Evolutionary conservation across 768 basidiomycete species (phyloP), one percentile per base, ranked within the genome.

Genomic region (Trametes cubensis): DNA sequence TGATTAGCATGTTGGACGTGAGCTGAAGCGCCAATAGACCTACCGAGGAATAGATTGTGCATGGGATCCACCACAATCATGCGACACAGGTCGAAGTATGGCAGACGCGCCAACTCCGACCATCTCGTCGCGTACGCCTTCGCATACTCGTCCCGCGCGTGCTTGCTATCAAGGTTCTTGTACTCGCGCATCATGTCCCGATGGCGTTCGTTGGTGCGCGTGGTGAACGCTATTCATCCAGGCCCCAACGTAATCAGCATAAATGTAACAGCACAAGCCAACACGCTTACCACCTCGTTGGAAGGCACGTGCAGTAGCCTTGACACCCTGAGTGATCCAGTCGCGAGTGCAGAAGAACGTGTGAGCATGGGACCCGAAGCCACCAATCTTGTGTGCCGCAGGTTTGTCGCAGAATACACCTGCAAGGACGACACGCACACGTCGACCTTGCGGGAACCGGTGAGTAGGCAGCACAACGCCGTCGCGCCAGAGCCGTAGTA

Each of bases 341-440:
- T 77, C 77, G 2, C 57, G 55, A 0, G 73, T 75, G 55, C 77
- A 79, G 49, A 77, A 75, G 30, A 68, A 71, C 2, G 61, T 73
- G 45, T 77, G 77, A 0, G 53, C 47, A 48, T 75, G 74, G 0
- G 72, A 69, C 0, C 70, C 73, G 48, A 71, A 75, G 0, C 74
- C 73, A 3, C 67, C 70, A 0, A 75, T 23, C 51, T 78, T 78
- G 54, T 75, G 74, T 0, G 73, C 74, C 2, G 77, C 78, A 1
- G 77, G 78, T 48, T 78, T 76, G 53, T 78, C 74, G 45, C 78
- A 79, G 6, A 74, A 63, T 10, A 79, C 63, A 0, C 71, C 74
- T 5, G 77, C 69, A 0, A 78, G 63, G 1, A 73, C 68, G 3
- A 77, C 69, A 0, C 75, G 68, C 7, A 77, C 69, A 0, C 68